phyloP scores from a whole-genome alignment of 139 green algal species.

The Deuterostichococcus epilithicus region DNA sequence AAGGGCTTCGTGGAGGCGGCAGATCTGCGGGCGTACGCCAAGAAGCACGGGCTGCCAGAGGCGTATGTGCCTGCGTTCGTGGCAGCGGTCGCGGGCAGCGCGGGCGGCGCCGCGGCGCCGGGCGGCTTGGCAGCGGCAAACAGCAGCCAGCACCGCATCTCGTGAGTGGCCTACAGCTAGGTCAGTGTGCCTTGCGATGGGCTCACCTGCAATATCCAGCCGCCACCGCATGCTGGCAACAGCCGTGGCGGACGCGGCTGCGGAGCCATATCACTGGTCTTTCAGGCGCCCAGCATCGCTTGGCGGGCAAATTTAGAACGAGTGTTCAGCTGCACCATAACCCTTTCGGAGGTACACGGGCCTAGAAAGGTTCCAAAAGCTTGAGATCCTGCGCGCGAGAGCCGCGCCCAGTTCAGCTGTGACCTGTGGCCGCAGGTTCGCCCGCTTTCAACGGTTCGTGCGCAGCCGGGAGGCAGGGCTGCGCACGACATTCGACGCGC shows the following conservation, averaged over 20 bases:
- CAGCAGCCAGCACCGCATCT: background rate
- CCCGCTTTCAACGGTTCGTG: constrained; percentile 41
- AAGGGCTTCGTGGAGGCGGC: constrained; percentile 5
- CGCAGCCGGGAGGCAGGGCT: constrained; percentile 45
- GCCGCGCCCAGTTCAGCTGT: background rate
- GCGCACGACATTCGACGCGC: constrained; percentile 36
- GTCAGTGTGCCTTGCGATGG: background rate
- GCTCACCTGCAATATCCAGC: background rate
- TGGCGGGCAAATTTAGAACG: background rate
- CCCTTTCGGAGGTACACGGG: background rate
- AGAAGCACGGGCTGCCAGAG: background rate
- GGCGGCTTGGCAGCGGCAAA: too few species aligned
- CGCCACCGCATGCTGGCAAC: background rate
- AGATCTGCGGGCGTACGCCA: background rate
- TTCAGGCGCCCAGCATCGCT: background rate
- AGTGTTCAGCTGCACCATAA: background rate
- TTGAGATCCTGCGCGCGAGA: too few species aligned
- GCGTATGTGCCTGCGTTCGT: background rate
- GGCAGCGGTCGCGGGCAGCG: background rate
- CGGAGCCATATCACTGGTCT: background rate
- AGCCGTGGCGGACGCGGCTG: background rate
- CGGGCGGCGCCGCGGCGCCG: too few species aligned
- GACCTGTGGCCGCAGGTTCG: constrained; percentile 5
- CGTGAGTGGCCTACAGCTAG: background rate
- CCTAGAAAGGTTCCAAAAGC: too few species aligned